Conservation (phyloP, 106 monocot genomes). For the Allium fistulosum region DNA sequence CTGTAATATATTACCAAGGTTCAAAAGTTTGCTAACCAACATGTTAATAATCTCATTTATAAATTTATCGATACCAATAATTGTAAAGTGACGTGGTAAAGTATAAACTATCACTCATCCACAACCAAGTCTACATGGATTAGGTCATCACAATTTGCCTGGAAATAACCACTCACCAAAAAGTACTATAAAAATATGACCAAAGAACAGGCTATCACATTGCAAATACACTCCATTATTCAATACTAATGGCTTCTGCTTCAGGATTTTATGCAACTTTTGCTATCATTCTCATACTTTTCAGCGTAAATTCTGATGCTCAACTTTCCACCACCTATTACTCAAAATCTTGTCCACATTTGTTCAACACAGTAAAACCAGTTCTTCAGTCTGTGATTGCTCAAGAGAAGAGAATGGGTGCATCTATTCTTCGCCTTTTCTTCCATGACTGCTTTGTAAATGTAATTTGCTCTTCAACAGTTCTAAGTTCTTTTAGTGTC, state of each 20-base stretch:
- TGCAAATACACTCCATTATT: background rate
- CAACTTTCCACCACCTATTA: conserved; percentile 42
- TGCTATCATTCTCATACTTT: conserved; percentile 8
- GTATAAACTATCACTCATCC: background rate
- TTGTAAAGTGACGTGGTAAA: too few species aligned
- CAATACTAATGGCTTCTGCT: conserved; percentile 2
- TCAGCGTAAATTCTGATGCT: conserved; percentile 13
- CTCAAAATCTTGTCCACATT: conserved; percentile 26
- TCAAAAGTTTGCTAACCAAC: too few species aligned
- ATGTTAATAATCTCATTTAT: too few species aligned
- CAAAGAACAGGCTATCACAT: background rate
- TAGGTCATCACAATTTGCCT: background rate
- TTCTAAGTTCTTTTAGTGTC: background rate
- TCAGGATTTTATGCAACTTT: background rate
- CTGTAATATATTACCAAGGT: too few species aligned
- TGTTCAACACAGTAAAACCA: conserved; percentile 24
- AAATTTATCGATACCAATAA: too few species aligned
- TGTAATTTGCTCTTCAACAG: conserved; percentile 6
- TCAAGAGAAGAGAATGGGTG: conserved; percentile 38
- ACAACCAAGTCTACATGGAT: background rate
- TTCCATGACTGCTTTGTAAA: conserved; percentile 60
- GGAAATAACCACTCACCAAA: background rate
- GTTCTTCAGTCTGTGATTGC: conserved; percentile 34
- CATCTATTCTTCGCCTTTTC: conserved; percentile 51
- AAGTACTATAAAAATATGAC: background rate